phyloP scores from a whole-genome alignment of 2,329 filamentous ascomycete species.

The Clarireedia monteithiana region DNA sequence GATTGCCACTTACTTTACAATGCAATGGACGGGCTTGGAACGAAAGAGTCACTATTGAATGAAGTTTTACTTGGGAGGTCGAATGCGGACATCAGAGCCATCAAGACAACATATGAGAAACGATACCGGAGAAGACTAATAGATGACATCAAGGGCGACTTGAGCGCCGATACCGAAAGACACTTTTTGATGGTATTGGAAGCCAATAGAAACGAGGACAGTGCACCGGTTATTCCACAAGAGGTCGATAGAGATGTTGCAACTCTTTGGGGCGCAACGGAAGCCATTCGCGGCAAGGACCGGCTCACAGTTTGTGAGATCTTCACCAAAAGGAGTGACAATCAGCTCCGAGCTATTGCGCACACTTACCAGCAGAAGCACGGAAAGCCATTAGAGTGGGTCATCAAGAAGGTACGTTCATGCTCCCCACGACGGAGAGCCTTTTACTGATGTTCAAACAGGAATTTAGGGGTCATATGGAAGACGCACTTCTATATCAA shows the following conservation, averaged over 20 bases:
- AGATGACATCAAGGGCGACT: constrained; percentile 64
- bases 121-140: constrained; percentile 62
- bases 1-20: constrained; percentile 66
- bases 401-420: constrained; percentile 57
- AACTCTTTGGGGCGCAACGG: constrained; percentile 69
- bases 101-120: constrained; percentile 70
- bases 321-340: constrained; percentile 66
- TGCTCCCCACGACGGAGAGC: constrained; percentile 1
- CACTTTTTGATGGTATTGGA: constrained; percentile 78
- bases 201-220: constrained; percentile 70
- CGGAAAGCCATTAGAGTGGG: constrained; percentile 59
- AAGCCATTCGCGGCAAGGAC: constrained; percentile 59
- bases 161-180: constrained; percentile 78
- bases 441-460: constrained; percentile 26
- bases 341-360: constrained; percentile 75
- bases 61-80: constrained; percentile 75
- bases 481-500: constrained; percentile 73
- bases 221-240: constrained; percentile 62
- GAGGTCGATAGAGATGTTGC: constrained; percentile 67
- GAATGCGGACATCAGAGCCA: constrained; percentile 82
- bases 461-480: constrained; percentile 90
- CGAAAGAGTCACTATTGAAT: constrained; percentile 79
- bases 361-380: constrained; percentile 69
- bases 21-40: constrained; percentile 72
- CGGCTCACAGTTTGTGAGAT: constrained; percentile 73